These are phyloP conservation scores for Guadua angustifolia DNA, from an alignment of 176 grass and related monocot species.

Conservation along the genomic window DNA sequence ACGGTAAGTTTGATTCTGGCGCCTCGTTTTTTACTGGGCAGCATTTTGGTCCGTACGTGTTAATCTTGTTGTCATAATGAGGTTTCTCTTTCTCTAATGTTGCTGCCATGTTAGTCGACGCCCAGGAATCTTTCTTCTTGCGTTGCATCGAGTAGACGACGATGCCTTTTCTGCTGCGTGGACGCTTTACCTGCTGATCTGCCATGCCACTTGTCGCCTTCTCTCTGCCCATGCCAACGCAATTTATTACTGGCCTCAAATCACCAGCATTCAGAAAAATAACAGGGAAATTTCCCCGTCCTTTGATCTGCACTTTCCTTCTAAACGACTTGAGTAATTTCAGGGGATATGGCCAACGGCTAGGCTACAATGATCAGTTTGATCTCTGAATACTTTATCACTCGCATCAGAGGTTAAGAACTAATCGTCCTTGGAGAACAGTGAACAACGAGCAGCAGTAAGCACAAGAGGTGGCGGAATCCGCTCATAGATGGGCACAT, in stretches of 20 bases:
- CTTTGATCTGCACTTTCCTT: background rate
- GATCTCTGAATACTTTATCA: background rate
- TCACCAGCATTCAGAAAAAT: background rate
- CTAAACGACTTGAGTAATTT: background rate
- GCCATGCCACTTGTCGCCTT: constrained; percentile 24
- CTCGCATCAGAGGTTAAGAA: background rate
- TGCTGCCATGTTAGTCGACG: constrained; percentile 33
- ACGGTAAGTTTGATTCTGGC: background rate
- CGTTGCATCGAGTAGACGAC: background rate
- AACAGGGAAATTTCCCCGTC: background rate
- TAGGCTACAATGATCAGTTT: background rate
- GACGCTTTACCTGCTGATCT: constrained; percentile 11
- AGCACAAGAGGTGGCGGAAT: background rate
- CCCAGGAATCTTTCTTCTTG: constrained; percentile 27
- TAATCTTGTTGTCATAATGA: background rate
- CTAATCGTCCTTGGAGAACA: background rate
- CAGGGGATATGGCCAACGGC: background rate
- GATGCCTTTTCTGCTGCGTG: background rate
- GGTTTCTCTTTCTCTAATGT: background rate
- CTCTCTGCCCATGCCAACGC: background rate
- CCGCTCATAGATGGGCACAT: background rate
- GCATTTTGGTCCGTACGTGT: background rate
- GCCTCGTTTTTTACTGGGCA: background rate
- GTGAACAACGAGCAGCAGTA: background rate
- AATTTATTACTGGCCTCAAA: too few species aligned